Evolutionary conservation across 2,329 filamentous ascomycete genomes (phyloP).

Genomic region (Rhexocercosporidium sp.): DNA sequence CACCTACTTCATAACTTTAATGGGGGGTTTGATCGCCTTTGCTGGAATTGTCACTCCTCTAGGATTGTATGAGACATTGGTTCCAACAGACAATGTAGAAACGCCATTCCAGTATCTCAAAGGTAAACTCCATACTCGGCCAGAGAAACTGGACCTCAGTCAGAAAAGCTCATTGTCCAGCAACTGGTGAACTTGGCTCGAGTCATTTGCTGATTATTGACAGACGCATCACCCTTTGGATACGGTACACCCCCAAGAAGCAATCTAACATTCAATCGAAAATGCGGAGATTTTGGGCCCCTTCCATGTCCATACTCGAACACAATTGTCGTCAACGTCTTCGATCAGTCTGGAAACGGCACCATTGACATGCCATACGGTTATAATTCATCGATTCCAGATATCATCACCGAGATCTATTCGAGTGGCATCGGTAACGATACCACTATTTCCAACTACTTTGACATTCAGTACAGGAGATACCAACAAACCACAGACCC

Average conservation of each 20-base stretch:
- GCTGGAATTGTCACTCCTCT: conserved; percentile 53
- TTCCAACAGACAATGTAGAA: conserved; percentile 27
- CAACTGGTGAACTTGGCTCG: background rate
- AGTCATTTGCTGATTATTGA: background rate
- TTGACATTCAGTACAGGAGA: conserved; percentile 47
- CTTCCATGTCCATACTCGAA: conserved; percentile 35
- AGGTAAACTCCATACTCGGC: background rate
- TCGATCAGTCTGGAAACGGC: conserved; percentile 33
- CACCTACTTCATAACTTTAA: conserved; percentile 38
- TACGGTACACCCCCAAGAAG: conserved; percentile 46
- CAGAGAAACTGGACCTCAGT: background rate
- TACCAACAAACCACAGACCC: conserved; percentile 35
- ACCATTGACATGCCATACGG: conserved; percentile 27
- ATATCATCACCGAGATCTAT: conserved; percentile 44
- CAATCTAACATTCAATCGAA: conserved; percentile 42
- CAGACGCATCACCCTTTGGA: conserved; percentile 46
- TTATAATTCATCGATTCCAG: conserved; percentile 41
- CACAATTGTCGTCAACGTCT: conserved; percentile 19
- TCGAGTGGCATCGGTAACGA: conserved; percentile 44
- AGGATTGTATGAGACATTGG: conserved; percentile 50
- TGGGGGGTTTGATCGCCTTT: conserved; percentile 44
- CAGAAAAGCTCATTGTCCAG: background rate
- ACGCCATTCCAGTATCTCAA: conserved; percentile 45
- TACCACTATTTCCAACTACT: conserved; percentile 48
- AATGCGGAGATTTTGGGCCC: conserved; percentile 36